phyloP scores from a whole-genome alignment of 176 grass and related monocot species.

The Leersia perrieri region DNA sequence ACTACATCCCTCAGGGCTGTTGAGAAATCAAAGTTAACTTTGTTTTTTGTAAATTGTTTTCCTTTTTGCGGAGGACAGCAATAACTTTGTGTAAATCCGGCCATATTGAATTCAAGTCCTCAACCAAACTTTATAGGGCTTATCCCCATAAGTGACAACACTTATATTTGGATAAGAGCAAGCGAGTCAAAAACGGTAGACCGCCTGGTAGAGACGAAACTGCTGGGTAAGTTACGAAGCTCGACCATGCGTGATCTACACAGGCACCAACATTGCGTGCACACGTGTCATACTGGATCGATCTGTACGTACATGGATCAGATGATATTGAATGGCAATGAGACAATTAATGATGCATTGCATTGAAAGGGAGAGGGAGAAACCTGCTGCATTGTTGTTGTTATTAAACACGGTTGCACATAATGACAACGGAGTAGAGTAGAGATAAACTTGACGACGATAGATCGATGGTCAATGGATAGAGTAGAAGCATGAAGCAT shows the following conservation, averaged over 20 bases:
- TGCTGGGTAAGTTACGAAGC: background rate
- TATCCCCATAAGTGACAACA: background rate
- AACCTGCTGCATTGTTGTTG: background rate
- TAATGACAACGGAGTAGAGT: background rate
- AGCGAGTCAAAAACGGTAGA: background rate
- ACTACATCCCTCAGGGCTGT: background rate
- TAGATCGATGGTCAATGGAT: background rate
- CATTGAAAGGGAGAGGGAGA: background rate
- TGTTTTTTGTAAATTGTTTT: too few relatives aligned
- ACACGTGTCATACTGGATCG: background rate
- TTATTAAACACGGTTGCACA: background rate
- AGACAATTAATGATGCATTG: background rate
- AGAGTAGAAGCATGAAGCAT: background rate
- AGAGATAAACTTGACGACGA: background rate
- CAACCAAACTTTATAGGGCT: background rate
- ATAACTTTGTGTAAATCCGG: background rate
- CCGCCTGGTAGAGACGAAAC: background rate
- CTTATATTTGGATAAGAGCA: background rate
- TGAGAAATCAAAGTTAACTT: too few relatives aligned
- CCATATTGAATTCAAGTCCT: background rate
- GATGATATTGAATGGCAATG: conserved; percentile 25
- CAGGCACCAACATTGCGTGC: background rate
- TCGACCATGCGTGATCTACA: background rate
- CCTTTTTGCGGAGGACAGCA: too few relatives aligned
- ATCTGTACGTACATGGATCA: conserved; percentile 17